These are phyloP conservation scores for Penicillium turbatum DNA, from an alignment of 495 filamentous ascomycete genomes.

Conservation along the genomic window DNA sequence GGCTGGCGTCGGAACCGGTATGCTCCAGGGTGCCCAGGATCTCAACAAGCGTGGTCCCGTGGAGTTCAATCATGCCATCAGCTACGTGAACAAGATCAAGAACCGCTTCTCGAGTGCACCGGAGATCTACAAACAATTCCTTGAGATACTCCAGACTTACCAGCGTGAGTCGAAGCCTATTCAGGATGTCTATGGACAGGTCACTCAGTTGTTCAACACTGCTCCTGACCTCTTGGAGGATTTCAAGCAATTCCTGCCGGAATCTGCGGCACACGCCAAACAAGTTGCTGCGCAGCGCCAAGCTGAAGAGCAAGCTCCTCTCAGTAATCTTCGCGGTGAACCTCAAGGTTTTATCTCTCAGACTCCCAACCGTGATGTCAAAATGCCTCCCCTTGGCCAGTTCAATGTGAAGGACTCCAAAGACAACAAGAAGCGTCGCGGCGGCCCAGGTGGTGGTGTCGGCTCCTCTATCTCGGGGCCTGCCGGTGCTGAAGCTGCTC, in stretches of 20 bases:
- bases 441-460: constrained; percentile 35
- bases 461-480: constrained; percentile 30
- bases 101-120: constrained; percentile 93
- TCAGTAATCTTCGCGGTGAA: constrained; percentile 58
- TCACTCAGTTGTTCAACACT: constrained; percentile 86
- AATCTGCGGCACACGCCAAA: constrained; percentile 88
- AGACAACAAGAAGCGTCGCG: constrained; percentile 75
- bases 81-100: constrained; percentile 99
- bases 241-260: constrained; percentile 98
- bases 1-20: constrained; percentile 42
- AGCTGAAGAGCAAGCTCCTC: constrained; percentile 44
- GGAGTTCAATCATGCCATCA: constrained; percentile 99
- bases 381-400: constrained; percentile 91
- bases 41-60: constrained; percentile 88
- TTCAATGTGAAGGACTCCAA: constrained; percentile 72
- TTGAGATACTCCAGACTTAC: constrained; percentile 98
- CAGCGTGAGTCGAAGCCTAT: constrained; percentile 98
- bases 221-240: constrained; percentile 97
- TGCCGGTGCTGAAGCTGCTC: constrained; percentile 31
- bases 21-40: constrained; percentile 53
- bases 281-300: constrained; percentile 41
- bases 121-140: constrained; percentile 98
- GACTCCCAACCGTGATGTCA: constrained; percentile 53
- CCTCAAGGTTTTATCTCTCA: constrained; percentile 42
- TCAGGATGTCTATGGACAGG: constrained; percentile 96